phyloP scores from a whole-genome alignment of 768 basidiomycete genomes.

The Lactarius evosmus region DNA sequence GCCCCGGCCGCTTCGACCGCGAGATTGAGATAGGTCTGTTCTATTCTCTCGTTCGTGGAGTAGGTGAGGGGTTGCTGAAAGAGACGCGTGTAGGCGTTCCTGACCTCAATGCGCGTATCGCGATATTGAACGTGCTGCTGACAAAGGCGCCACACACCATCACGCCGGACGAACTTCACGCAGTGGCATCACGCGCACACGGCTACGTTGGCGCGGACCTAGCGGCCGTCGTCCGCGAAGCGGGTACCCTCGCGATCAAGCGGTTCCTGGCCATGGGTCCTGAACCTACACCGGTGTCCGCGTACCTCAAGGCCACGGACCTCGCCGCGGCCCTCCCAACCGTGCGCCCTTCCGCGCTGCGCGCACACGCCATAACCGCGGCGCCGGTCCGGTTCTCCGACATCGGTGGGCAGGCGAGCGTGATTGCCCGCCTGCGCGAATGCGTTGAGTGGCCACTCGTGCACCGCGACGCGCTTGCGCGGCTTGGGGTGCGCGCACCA shows the following conservation, averaged over 20 bases:
- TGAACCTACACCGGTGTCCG: constrained; percentile 14
- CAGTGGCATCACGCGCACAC: constrained; percentile 76
- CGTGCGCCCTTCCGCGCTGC: constrained; percentile 90
- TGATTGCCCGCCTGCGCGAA: constrained; percentile 85
- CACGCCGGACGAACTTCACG: constrained; percentile 52
- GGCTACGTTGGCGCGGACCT: constrained; percentile 98
- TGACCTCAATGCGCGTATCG: constrained; percentile 75
- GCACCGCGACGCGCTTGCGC: constrained; percentile 80
- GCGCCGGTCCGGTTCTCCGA: constrained; percentile 81
- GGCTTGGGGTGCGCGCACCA: constrained; percentile 85
- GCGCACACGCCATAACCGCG: constrained; percentile 86
- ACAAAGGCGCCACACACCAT: constrained; percentile 76
- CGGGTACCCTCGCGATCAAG: constrained; percentile 89
- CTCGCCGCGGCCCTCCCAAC: constrained; percentile 67
- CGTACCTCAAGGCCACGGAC: constrained; percentile 54
- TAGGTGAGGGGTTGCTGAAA: background rate
- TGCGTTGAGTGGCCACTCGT: constrained; percentile 93
- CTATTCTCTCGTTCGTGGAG: constrained; percentile 2
- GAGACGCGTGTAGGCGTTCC: constrained; percentile 66
- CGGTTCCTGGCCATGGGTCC: constrained; percentile 52
- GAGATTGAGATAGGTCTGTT: constrained; percentile 89
- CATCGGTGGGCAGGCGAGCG: constrained; percentile 79
- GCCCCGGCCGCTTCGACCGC: constrained; percentile 89
- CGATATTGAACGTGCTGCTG: constrained; percentile 85
- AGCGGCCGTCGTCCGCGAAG: constrained; percentile 87